Percentiles rank a stretch among this genome's conserved stretches.
Conservation (phyloP, 2,329 filamentous ascomycete genomes). For the Acephala macrosclerotiorum region DNA sequence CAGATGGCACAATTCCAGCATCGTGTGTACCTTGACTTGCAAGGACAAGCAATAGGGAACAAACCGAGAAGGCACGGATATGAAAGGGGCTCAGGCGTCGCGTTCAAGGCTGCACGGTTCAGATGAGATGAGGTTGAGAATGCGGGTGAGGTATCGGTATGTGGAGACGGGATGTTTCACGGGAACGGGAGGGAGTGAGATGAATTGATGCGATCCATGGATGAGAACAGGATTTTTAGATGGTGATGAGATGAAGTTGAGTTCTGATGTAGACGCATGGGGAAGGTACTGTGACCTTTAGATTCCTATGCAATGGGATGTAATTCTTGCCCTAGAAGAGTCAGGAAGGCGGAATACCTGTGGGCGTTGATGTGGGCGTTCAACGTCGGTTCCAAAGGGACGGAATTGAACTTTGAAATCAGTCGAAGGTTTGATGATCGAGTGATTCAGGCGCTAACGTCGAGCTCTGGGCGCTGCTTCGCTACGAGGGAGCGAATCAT, state of each 20-base stretch:
- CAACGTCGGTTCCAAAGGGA: neutral
- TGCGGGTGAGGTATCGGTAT: neutral
- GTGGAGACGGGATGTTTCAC: neutral
- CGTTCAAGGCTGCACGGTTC: neutral
- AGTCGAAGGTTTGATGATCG: neutral
- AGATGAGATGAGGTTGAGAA: neutral
- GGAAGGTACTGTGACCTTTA: neutral
- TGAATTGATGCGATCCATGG: neutral
- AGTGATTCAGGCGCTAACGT: neutral
- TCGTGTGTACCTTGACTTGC: neutral
- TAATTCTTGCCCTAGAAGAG: neutral
- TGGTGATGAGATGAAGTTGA: neutral
- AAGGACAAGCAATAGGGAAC: slow-evolving; percentile 4
- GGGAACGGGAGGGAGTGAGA: slow-evolving; percentile 4
- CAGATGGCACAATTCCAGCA: neutral
- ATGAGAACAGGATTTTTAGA: neutral
- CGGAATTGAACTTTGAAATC: too few relatives aligned
- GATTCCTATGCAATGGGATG: neutral
- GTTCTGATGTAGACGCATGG: neutral
- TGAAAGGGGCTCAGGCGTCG: slow-evolving; percentile 5
- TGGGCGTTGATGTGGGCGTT: neutral
- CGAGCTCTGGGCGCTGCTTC: neutral
- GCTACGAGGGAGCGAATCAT: neutral
- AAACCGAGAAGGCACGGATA: slow-evolving; percentile 7
- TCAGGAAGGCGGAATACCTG: neutral